phyloP scores from a whole-genome alignment of 78 protist species.

The Cavenderia fasciculata region DNA sequence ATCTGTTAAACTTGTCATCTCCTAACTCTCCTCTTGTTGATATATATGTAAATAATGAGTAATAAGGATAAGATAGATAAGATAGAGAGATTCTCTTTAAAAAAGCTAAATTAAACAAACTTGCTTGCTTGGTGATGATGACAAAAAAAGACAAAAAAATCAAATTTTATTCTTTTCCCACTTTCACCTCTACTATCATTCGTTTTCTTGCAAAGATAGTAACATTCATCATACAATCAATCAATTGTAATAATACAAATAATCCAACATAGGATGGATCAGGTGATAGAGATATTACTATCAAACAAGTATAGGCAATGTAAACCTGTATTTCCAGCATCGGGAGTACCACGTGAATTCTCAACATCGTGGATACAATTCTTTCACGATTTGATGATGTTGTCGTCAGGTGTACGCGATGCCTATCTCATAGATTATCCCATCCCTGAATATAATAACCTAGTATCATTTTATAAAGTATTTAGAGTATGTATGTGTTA shows the following conservation, averaged over 20 bases:
- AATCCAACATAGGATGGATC: not conserved
- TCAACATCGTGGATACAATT: not conserved
- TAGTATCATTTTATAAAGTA: not conserved
- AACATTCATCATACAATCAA: not conserved
- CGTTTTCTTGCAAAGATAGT: too few relatives aligned
- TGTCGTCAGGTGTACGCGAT: conserved; percentile 1
- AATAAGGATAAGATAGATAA: too few relatives aligned
- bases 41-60: too few relatives aligned
- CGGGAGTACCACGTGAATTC: not conserved
- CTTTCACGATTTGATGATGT: not conserved
- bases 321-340: not conserved
- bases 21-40: too few relatives aligned
- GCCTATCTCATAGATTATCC: conserved; percentile 5
- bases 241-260: too few relatives aligned
- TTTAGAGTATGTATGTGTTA: not conserved
- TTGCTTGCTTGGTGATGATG: too few relatives aligned
- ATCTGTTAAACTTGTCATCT: too few relatives aligned
- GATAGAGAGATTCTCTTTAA: too few relatives aligned
- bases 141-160: too few relatives aligned
- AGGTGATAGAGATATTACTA: not conserved
- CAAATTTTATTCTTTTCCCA: not conserved
- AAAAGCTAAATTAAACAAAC: too few relatives aligned
- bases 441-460: not conserved
- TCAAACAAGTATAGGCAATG: not conserved
- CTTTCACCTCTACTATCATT: not conserved